Base-by-base conservation (phyloP, 768 basidiomycete species). In the Fomitopsis serialis region DNA sequence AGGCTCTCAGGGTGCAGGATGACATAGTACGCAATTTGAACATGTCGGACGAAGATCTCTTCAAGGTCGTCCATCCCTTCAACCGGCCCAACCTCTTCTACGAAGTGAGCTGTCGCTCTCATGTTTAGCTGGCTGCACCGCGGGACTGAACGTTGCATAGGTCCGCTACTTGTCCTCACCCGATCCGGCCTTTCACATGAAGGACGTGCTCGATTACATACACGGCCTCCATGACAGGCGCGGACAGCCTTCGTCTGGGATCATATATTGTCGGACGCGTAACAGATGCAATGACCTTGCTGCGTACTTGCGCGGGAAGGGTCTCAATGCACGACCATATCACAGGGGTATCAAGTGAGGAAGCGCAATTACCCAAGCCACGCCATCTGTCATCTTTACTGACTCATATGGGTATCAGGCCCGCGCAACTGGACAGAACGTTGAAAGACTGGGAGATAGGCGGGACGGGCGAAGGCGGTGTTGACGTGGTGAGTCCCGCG, bases 41-140 rank as follows among this genome's bases (percentile, higher is more conserved):
- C 50, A 81, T 93, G 74, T 70, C 74, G 3, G 62, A 72, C 32
- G 73, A 78, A 9, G 74, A 76, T 36, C 72, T 91, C 0, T 84
- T 77, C 62, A 75, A 75, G 36, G 87, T 83, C 19, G 64, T 86
- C 0, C 89, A 91, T 62, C 89, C 89, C 0, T 92, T 92, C 68
- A 94, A 93, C 61, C 77, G 91, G 3, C 62, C 70, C 3, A 92
- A 92, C 65, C 73, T 93, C 2, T 93, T 78, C 64, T 93, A 94
- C 56, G 91, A 94, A 72, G 90, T 85, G 17, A 8, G 64, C 53
- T 21, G 1, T 12, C 17, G 21, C 35, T 10, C 15, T 24, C 22
- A 40, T 27, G 29, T 5, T 44, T 25, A 32, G 19, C 9, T 17
- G 24, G 19, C 21, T 46, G 13, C 27, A 35, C 24, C 21, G 9